Evolutionary conservation across 345 rosid genomes (phyloP).

Genomic region (thale cress (Arabidopsis thaliana)): DNA sequence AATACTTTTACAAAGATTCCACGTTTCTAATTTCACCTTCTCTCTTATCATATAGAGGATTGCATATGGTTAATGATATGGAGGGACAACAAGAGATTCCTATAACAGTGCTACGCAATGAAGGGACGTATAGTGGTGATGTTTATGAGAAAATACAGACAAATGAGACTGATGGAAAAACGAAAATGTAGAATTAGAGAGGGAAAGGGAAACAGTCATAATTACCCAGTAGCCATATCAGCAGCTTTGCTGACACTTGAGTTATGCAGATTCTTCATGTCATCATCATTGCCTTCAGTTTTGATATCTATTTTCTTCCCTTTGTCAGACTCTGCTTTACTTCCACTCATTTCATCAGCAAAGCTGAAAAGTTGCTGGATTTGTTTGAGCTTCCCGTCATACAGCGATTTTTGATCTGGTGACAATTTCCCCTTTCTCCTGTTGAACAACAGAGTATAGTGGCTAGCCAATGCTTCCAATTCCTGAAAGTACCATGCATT

Average conservation of each 20-base stretch:
- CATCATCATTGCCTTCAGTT: conserved; percentile 68
- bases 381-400: conserved; percentile 83
- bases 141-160: not conserved
- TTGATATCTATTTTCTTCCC: conserved; percentile 82
- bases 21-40: conserved; percentile 6
- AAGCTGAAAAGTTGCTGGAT: conserved; percentile 81
- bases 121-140: not conserved
- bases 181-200: conserved; percentile 6
- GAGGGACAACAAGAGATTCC: conserved; percentile 5
- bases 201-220: conserved; percentile 23
- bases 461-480: conserved; percentile 89
- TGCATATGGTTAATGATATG: conserved; percentile 11
- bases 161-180: conserved; percentile 1
- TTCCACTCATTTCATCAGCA: conserved; percentile 58
- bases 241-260: conserved; percentile 93
- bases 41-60: conserved; percentile 3
- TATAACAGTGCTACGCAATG: not conserved
- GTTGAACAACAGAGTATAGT: conserved; percentile 79
- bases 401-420: conserved; percentile 69
- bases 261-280: conserved; percentile 77
- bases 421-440: conserved; percentile 85
- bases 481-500: conserved; percentile 62
- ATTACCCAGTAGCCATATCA: conserved; percentile 97
- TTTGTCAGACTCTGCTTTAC: conserved; percentile 61
- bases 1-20: not conserved